These are phyloP conservation scores for Pichia thaimueangensis DNA, from an alignment of 805 yeast species.

Conservation along the genomic window DNA sequence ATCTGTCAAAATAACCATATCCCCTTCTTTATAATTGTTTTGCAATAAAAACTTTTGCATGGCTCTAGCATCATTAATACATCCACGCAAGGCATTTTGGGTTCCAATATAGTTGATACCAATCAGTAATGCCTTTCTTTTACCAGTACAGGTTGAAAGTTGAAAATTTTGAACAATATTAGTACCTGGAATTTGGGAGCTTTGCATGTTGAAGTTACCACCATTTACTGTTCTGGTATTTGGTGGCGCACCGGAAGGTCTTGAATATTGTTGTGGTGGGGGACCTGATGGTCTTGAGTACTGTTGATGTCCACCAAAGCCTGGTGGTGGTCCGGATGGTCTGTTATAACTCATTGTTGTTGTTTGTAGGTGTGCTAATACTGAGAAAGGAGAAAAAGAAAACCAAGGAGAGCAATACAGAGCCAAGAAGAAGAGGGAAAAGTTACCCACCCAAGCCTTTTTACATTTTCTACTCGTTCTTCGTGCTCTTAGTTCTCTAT, in stretches of 20 bases:
- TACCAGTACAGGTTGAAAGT: slow-evolving; percentile 67
- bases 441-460: too few species aligned
- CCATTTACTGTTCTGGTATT: slow-evolving; percentile 15
- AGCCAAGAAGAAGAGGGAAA: too few species aligned
- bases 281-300: slow-evolving; percentile 8
- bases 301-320: neutral
- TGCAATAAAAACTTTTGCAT: slow-evolving; percentile 34
- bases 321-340: slow-evolving; percentile 9
- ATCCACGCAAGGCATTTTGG: slow-evolving; percentile 50
- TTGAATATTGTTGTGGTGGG: slow-evolving; percentile 6
- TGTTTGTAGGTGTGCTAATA: too few species aligned
- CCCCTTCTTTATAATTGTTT: slow-evolving; percentile 46
- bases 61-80: slow-evolving; percentile 70
- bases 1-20: slow-evolving; percentile 56
- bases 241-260: slow-evolving; percentile 12
- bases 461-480: too few species aligned
- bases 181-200: slow-evolving; percentile 30
- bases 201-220: slow-evolving; percentile 14
- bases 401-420: too few species aligned
- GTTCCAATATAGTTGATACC: slow-evolving; percentile 70
- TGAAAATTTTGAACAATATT: slow-evolving; percentile 30
- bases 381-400: too few species aligned
- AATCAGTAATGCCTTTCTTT: slow-evolving; percentile 64
- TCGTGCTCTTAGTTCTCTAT: too few species aligned
- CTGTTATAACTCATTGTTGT: neutral